Evolutionary conservation across 805 yeast genomes (phyloP).

Genomic region (Candida adriatica): DNA sequence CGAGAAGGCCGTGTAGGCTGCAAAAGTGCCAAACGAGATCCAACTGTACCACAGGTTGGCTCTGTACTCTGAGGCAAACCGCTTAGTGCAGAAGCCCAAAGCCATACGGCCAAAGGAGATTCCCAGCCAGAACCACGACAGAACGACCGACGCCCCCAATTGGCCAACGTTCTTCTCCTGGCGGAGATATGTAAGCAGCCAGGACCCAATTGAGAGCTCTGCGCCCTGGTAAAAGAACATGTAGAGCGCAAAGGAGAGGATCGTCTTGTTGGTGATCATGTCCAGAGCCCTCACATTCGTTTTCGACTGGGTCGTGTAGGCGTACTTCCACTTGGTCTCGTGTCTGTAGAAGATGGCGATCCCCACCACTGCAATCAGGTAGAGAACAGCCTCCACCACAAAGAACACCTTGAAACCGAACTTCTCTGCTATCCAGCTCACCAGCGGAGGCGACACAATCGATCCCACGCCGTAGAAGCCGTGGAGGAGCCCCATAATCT

Average conservation of each 20-base stretch:
- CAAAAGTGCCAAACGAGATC: constrained; percentile 28
- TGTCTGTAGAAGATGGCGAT: constrained; percentile 40
- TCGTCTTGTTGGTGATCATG: constrained; percentile 25
- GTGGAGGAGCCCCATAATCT: constrained; percentile 55
- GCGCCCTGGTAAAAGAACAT: constrained; percentile 61
- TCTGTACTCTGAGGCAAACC: constrained; percentile 37
- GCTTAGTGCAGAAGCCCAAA: constrained; percentile 47
- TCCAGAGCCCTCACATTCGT: constrained; percentile 6
- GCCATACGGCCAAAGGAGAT: constrained; percentile 57
- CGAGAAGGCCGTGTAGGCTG: constrained; percentile 15
- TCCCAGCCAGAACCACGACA: constrained; percentile 70
- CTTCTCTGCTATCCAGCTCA: constrained; percentile 34
- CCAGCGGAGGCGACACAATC: constrained; percentile 58
- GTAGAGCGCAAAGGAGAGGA: constrained; percentile 45
- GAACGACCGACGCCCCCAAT: constrained; percentile 48
- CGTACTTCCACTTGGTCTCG: constrained; percentile 32
- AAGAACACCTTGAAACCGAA: constrained; percentile 15
- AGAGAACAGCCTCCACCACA: constrained; percentile 31
- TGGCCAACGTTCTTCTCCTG: constrained; percentile 44
- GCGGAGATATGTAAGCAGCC: constrained; percentile 59
- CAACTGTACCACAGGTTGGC: constrained; percentile 27
- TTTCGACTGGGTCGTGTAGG: constrained; percentile 5
- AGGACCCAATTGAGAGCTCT: constrained; percentile 63
- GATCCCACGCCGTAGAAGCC: constrained; percentile 72
- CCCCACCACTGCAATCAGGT: constrained; percentile 22